phyloP scores from a whole-genome alignment of 305 asterid genomes.

The Fraxinus velutina region DNA sequence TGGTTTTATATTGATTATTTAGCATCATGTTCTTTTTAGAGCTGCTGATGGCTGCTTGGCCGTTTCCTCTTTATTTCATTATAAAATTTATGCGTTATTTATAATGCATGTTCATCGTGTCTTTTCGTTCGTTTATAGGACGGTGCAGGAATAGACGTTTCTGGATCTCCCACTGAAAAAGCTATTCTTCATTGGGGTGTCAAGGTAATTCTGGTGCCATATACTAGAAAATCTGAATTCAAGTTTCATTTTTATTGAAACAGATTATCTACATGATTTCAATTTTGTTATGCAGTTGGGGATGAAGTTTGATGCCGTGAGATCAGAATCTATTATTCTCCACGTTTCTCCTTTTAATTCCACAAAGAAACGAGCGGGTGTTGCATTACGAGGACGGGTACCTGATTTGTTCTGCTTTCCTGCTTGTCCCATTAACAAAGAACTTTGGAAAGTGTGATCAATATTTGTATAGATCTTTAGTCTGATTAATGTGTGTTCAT shows the following conservation, averaged over 20 bases:
- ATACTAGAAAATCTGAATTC: constrained; percentile 14
- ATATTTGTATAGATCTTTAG: background rate
- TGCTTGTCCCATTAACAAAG: background rate
- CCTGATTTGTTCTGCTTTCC: constrained; percentile 12
- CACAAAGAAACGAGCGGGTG: constrained; percentile 82
- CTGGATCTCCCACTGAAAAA: constrained; percentile 96
- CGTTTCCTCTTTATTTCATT: background rate
- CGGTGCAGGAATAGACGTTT: constrained; percentile 60
- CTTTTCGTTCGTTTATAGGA: constrained; percentile 35
- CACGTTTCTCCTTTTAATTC: constrained; percentile 93
- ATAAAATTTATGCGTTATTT: constrained; percentile 1
- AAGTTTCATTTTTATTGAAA: constrained; percentile 13
- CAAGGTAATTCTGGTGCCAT: constrained; percentile 46
- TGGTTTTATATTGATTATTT: constrained; percentile 1
- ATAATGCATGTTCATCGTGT: constrained; percentile 8
- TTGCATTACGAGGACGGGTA: constrained; percentile 79
- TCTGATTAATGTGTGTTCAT: background rate
- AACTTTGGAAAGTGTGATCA: background rate
- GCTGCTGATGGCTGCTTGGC: background rate
- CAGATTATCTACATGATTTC: constrained; percentile 11
- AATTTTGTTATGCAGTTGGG: constrained; percentile 59
- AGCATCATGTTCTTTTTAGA: background rate
- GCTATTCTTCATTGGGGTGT: constrained; percentile 93
- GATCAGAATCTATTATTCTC: constrained; percentile 71
- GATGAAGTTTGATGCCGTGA: constrained; percentile 78